These are phyloP conservation scores for Trichoderma sp. DNA, from an alignment of 2,329 filamentous ascomycete species.

Conservation along the genomic window DNA sequence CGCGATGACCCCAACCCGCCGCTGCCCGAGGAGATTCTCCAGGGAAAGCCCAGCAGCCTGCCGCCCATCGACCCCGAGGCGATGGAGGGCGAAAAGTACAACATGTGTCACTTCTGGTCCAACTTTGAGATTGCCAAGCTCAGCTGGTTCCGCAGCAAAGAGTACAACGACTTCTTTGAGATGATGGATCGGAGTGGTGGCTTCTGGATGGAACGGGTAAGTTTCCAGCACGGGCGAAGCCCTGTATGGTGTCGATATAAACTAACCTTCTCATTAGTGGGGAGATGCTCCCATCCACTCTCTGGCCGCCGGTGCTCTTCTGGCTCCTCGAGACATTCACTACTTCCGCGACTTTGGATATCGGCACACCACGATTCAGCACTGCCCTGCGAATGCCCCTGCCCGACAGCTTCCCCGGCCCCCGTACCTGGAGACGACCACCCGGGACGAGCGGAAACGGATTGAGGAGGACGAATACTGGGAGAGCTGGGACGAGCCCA, in stretches of 20 bases:
- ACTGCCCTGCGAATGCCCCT: constrained; percentile 95
- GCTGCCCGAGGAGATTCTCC: constrained; percentile 78
- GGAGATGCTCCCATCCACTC: constrained; percentile 98
- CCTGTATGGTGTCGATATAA: background rate
- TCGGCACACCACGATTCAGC: constrained; percentile 96
- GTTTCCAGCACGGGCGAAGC: constrained; percentile 31
- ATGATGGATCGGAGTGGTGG: constrained; percentile 98
- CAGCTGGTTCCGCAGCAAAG: constrained; percentile 95
- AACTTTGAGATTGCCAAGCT: constrained; percentile 98
- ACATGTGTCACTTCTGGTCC: constrained; percentile 99
- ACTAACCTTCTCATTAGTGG: constrained; percentile 64
- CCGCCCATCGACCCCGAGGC: constrained; percentile 84
- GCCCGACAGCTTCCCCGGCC: constrained; percentile 78
- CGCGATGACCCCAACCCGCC: constrained; percentile 66
- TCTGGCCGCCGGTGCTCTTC: constrained; percentile 85
- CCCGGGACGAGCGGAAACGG: constrained; percentile 77
- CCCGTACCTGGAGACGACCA: constrained; percentile 81
- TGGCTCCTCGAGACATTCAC: constrained; percentile 82
- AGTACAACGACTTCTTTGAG: constrained; percentile 96
- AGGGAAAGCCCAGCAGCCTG: constrained; percentile 71
- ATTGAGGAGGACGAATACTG: constrained; percentile 95
- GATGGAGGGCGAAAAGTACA: constrained; percentile 98
- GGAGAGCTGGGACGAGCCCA: constrained; percentile 81
- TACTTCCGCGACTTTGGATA: constrained; percentile 99
- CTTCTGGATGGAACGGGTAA: constrained; percentile 98